A percentile compares a stretch with the other conserved stretches of the same genome.
Conservation (phyloP, 2,329 filamentous ascomycete genomes). For the Colletotrichum sp. region DNA sequence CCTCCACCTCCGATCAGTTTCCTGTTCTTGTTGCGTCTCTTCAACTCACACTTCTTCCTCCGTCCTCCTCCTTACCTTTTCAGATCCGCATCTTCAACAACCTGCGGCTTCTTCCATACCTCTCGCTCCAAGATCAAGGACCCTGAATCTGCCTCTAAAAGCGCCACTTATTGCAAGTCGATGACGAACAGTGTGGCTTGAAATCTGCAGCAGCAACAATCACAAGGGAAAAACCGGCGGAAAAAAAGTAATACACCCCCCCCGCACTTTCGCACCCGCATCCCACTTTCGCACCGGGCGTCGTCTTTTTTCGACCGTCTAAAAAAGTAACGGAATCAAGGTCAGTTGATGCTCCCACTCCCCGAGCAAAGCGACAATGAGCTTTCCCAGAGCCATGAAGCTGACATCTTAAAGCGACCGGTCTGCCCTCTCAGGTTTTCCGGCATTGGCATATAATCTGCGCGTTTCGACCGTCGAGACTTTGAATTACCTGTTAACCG, state of each 20-base stretch:
- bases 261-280: constrained; percentile 14
- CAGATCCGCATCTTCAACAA: neutral
- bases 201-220: neutral
- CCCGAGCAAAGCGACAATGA: neutral
- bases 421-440: neutral
- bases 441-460: constrained; percentile 1
- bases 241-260: neutral
- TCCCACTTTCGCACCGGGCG: constrained; percentile 12
- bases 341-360: constrained; percentile 19
- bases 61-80: neutral
- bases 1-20: constrained; percentile 2
- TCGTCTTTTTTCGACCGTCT: constrained; percentile 1
- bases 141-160: neutral
- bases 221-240: neutral
- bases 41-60: neutral
- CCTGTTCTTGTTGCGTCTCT: neutral
- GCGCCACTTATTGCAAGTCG: constrained; percentile 7
- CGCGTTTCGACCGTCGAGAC: neutral
- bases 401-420: constrained; percentile 16
- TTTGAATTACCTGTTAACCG: neutral
- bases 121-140: neutral
- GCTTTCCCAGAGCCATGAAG: neutral
- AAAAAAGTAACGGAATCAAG: constrained; percentile 8
- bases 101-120: neutral
- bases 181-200: constrained; percentile 22